Evolutionary conservation across 768 basidiomycete genomes (phyloP).

Genomic region (Suillus paluster): DNA sequence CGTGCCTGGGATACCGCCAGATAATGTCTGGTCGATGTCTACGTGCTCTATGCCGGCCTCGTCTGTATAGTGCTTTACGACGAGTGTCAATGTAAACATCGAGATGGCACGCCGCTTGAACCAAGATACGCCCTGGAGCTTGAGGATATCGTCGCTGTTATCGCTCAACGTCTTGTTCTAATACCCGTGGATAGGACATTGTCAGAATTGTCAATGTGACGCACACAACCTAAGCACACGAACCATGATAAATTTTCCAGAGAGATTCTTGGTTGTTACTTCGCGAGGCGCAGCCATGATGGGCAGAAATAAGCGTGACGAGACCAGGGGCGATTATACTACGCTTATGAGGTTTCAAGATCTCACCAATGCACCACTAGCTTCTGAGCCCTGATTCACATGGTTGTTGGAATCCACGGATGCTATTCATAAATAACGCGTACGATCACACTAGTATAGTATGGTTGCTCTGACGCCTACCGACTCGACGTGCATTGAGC

Average conservation of each 20-base stretch:
- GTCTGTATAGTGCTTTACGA: slow-evolving; percentile 67
- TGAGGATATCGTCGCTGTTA: slow-evolving; percentile 62
- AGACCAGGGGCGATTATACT: neutral
- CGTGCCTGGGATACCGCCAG: slow-evolving; percentile 63
- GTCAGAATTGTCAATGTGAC: neutral
- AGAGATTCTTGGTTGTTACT: slow-evolving; percentile 62
- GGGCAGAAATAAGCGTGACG: slow-evolving; percentile 5
- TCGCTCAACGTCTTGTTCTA: slow-evolving; percentile 77
- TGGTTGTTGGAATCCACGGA: neutral
- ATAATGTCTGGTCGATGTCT: slow-evolving; percentile 66
- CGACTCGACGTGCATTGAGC: no score
- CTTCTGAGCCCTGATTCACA: neutral
- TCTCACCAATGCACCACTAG: neutral
- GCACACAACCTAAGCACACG: slow-evolving; percentile 7
- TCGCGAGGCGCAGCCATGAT: slow-evolving; percentile 69
- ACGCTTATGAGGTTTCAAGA: neutral
- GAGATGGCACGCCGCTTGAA: slow-evolving; percentile 65
- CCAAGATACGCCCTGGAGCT: slow-evolving; percentile 77
- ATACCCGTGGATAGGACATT: slow-evolving; percentile 1
- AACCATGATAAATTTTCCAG: slow-evolving; percentile 69
- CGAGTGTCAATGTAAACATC: slow-evolving; percentile 59
- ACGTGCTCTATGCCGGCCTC: slow-evolving; percentile 64
- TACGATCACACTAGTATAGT: no score
- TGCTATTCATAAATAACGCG: neutral
- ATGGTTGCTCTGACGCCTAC: no score